A percentile compares a stretch with the other conserved stretches of the same genome.
Evolutionary conservation across 1,139 yeast genomes (phyloP).

Genomic region (Wickerhamomyces sp.): DNA sequence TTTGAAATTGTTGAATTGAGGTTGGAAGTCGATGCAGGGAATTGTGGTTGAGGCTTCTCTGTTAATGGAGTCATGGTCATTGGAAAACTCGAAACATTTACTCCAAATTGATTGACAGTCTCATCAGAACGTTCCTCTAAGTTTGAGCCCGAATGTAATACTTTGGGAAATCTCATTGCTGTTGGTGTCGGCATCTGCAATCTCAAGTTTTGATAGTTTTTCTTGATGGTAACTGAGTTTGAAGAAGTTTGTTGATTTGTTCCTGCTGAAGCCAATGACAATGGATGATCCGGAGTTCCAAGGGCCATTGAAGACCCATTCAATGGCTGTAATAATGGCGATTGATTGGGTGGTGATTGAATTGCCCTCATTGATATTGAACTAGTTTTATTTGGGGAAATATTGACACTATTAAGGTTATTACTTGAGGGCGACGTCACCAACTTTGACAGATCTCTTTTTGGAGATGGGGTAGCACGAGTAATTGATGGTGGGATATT

Average conservation of each 20-base stretch:
- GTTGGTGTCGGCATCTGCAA: slow-evolving; percentile 49
- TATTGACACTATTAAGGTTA: slow-evolving; percentile 8
- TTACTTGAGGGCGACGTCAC: slow-evolving; percentile 18
- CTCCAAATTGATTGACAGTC: slow-evolving; percentile 61
- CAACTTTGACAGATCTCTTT: slow-evolving; percentile 12
- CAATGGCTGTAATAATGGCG: slow-evolving; percentile 24
- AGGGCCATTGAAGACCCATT: slow-evolving; percentile 12
- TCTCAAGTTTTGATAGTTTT: slow-evolving; percentile 36
- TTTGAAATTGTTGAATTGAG: slow-evolving; percentile 3
- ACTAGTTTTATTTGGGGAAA: slow-evolving; percentile 20
- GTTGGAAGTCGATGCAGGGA: slow-evolving; percentile 7
- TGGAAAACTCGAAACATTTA: slow-evolving; percentile 46
- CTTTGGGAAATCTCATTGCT: slow-evolving; percentile 26
- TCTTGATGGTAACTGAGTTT: slow-evolving; percentile 35
- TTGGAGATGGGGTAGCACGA: slow-evolving; percentile 24
- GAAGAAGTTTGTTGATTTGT: slow-evolving; percentile 25
- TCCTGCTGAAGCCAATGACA: neutral
- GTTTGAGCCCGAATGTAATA: slow-evolving; percentile 25
- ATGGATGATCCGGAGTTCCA: slow-evolving; percentile 1
- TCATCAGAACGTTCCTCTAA: slow-evolving; percentile 21
- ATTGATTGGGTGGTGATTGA: slow-evolving; percentile 20
- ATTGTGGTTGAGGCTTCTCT: slow-evolving; percentile 38
- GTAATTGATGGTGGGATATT: slow-evolving; percentile 10
- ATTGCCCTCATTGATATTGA: slow-evolving; percentile 22
- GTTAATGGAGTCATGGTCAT: slow-evolving; percentile 76